Evolutionary conservation across 345 rosid genomes (phyloP).

Genomic region (Salix brachista): DNA sequence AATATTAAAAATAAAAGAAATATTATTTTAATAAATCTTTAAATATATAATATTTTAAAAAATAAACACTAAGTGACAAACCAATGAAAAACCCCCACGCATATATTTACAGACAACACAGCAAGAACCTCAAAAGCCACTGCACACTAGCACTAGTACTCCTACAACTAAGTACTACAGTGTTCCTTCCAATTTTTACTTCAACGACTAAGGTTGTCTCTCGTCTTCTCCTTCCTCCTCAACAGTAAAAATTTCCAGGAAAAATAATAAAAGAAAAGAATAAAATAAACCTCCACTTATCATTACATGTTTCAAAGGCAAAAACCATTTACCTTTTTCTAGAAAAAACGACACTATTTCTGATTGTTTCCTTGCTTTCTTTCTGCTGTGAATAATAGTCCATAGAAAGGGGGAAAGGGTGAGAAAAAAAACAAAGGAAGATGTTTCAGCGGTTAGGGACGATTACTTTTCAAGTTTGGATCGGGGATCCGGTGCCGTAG

Average conservation of each 20-base stretch:
- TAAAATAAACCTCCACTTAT: background rate
- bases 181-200: background rate
- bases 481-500: constrained; percentile 11
- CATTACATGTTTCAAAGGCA: background rate
- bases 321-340: constrained; percentile 1
- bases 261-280: no score
- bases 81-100: constrained; percentile 34
- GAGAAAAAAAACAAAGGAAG: background rate
- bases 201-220: background rate
- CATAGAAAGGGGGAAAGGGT: background rate
- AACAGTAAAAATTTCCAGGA: background rate
- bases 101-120: constrained; percentile 1
- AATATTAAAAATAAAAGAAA: no score
- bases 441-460: constrained; percentile 36
- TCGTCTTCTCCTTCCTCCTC: background rate
- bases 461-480: constrained; percentile 22
- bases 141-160: background rate
- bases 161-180: background rate
- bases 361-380: background rate
- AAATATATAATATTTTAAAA: no score
- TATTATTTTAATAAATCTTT: no score
- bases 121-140: constrained; percentile 4
- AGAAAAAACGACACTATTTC: background rate
- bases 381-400: background rate
- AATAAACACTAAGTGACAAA: constrained; percentile 16